Conservation (phyloP, 2,329 filamentous ascomycete species). For the Beauveria sp. region DNA sequence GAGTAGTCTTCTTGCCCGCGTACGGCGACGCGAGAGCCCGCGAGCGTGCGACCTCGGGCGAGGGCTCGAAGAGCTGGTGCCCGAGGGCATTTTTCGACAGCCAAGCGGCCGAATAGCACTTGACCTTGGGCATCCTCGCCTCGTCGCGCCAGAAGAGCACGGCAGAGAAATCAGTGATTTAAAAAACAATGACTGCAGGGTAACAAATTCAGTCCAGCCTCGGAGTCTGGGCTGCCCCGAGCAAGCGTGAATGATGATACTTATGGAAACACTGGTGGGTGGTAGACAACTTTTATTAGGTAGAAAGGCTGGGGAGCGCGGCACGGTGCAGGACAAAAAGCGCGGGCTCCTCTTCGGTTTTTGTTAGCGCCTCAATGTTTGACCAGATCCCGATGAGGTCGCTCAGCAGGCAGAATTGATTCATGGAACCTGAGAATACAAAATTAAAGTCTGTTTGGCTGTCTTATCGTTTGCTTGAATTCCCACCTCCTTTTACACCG, state of each 20-base stretch:
- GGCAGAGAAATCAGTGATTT: background rate
- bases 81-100: conserved; percentile 71
- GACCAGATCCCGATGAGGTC: background rate
- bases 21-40: conserved; percentile 32
- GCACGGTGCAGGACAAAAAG: background rate
- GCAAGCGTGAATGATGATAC: background rate
- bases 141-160: background rate
- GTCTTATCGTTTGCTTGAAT: too few species aligned
- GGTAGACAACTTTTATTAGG: background rate
- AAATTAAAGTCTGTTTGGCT: too few species aligned
- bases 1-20: conserved; percentile 31
- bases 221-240: background rate
- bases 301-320: background rate
- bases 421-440: background rate
- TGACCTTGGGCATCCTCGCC: conserved; percentile 70
- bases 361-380: background rate
- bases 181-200: background rate
- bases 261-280: background rate
- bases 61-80: conserved; percentile 64
- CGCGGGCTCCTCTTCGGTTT: background rate
- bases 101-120: conserved; percentile 81
- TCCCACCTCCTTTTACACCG: too few species aligned
- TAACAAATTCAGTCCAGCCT: background rate
- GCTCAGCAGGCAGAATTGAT: background rate
- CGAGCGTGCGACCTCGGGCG: conserved; percentile 30